Evolutionary conservation across 495 filamentous ascomycete species (phyloP).

Genomic region (Penicillium samsonianum): DNA sequence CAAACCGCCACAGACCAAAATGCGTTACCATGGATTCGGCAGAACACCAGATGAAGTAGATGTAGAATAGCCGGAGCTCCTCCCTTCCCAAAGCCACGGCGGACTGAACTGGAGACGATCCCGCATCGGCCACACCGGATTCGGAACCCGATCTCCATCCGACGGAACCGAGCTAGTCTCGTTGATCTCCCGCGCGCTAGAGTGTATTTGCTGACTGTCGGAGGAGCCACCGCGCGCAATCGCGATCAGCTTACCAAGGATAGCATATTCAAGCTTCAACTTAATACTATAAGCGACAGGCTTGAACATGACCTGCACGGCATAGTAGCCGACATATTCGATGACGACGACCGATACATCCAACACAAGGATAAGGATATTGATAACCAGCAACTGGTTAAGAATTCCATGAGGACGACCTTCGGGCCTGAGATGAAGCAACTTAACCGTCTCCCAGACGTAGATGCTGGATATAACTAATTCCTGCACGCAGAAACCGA

Average conservation of each 20-base stretch:
- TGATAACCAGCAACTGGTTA: slow-evolving; percentile 48
- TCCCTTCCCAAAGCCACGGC: slow-evolving; percentile 19
- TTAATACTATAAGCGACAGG: slow-evolving; percentile 56
- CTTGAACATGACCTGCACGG: slow-evolving; percentile 52
- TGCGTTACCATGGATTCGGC: not conserved
- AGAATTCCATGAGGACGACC: slow-evolving; percentile 37
- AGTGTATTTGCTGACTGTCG: slow-evolving; percentile 16
- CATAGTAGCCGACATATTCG: slow-evolving; percentile 49
- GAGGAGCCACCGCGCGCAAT: slow-evolving; percentile 23
- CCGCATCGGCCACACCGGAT: not conserved
- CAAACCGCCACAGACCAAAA: not conserved
- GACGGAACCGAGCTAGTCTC: slow-evolving; percentile 19
- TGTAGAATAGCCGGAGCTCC: slow-evolving; percentile 3
- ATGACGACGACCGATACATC: slow-evolving; percentile 49
- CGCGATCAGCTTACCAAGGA: slow-evolving; percentile 51
- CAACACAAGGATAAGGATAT: slow-evolving; percentile 51
- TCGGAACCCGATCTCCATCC: slow-evolving; percentile 1
- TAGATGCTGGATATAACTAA: slow-evolving; percentile 57
- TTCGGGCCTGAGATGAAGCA: slow-evolving; percentile 42
- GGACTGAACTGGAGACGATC: slow-evolving; percentile 15
- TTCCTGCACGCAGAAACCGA: slow-evolving; percentile 58
- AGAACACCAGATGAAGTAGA: slow-evolving; percentile 7
- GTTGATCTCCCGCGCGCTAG: slow-evolving; percentile 21
- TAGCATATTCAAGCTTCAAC: slow-evolving; percentile 55
- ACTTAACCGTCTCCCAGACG: slow-evolving; percentile 50